A percentile compares a stretch with the other conserved stretches of the same genome.
phyloP scores from a whole-genome alignment of 129 eudicot genomes.

The Tagetes erecta region DNA sequence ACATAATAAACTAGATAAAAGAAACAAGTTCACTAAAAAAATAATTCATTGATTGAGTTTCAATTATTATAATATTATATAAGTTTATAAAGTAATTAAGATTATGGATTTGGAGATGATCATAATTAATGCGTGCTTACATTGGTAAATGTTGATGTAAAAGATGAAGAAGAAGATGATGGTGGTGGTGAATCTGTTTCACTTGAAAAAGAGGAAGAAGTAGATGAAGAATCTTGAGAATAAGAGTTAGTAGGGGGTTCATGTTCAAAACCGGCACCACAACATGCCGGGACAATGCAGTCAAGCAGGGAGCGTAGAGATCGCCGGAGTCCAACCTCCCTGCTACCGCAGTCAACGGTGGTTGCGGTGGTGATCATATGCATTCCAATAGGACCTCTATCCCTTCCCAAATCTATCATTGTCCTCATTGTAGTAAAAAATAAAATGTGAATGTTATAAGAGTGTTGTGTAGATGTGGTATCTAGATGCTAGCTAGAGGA shows the following conservation, averaged over 20 bases:
- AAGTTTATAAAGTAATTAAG: neutral
- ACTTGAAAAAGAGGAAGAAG: slow-evolving; percentile 33
- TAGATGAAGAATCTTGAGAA: slow-evolving; percentile 25
- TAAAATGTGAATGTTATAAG: slow-evolving; percentile 7
- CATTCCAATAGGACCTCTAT: slow-evolving; percentile 43
- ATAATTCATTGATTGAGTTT: too few relatives aligned
- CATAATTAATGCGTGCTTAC: slow-evolving; percentile 9
- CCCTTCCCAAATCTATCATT: slow-evolving; percentile 46
- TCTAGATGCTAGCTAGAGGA: slow-evolving; percentile 31
- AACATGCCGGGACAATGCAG: slow-evolving; percentile 36
- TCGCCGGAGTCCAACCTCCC: slow-evolving; percentile 41
- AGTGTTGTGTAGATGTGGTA: slow-evolving; percentile 22
- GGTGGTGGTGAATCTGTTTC: slow-evolving; percentile 36
- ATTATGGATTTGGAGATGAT: neutral
- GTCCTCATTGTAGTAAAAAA: slow-evolving; percentile 31
- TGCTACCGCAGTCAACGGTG: slow-evolving; percentile 35
- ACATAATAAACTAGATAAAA: too few relatives aligned
- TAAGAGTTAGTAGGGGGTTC: slow-evolving; percentile 1
- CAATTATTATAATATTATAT: too few relatives aligned
- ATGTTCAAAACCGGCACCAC: slow-evolving; percentile 39
- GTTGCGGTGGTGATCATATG: slow-evolving; percentile 38
- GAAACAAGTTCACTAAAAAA: too few relatives aligned
- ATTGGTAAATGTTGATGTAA: neutral
- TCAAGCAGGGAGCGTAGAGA: slow-evolving; percentile 36
- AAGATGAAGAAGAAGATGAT: slow-evolving; percentile 3